These are phyloP conservation scores for Microdochium nivale DNA, from an alignment of 2,329 filamentous ascomycete species.

Conservation along the genomic window DNA sequence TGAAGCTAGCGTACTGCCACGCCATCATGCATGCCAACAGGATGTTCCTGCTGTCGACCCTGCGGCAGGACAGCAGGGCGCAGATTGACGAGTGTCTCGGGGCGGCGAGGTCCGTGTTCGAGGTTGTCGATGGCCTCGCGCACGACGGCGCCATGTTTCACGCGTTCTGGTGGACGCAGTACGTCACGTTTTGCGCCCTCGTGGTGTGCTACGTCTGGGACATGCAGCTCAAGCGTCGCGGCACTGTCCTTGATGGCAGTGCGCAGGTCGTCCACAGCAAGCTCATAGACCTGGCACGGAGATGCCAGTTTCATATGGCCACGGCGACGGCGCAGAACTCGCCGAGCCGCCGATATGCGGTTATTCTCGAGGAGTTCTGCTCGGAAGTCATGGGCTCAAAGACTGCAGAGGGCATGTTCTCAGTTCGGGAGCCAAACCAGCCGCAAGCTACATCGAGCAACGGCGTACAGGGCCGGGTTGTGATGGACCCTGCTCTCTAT, in stretches of 20 bases:
- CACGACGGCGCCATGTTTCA: slow-evolving; percentile 30
- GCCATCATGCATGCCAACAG: slow-evolving; percentile 47
- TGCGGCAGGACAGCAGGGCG: slow-evolving; percentile 10
- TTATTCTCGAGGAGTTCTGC: background rate
- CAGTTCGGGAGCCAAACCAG: background rate
- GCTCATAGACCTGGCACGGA: slow-evolving; percentile 27
- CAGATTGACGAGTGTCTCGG: slow-evolving; percentile 35
- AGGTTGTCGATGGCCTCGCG: slow-evolving; percentile 32
- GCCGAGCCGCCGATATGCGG: background rate
- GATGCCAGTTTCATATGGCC: slow-evolving; percentile 29
- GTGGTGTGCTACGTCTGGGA: slow-evolving; percentile 45
- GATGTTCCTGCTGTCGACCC: slow-evolving; percentile 36
- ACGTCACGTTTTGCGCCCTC: slow-evolving; percentile 44
- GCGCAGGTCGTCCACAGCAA: slow-evolving; percentile 7
- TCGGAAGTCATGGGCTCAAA: background rate
- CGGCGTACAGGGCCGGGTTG: background rate
- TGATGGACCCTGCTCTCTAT: background rate
- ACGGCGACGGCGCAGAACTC: slow-evolving; percentile 7
- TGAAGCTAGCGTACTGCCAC: slow-evolving; percentile 45
- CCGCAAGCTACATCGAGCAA: background rate
- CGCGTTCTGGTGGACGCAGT: slow-evolving; percentile 44
- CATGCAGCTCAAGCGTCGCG: slow-evolving; percentile 29
- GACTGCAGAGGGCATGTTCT: background rate
- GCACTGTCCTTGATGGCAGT: background rate
- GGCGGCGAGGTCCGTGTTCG: slow-evolving; percentile 35